These are phyloP conservation scores for Pestalotiopsis sp. DNA, from an alignment of 2,329 filamentous ascomycete species.

Conservation along the genomic window DNA sequence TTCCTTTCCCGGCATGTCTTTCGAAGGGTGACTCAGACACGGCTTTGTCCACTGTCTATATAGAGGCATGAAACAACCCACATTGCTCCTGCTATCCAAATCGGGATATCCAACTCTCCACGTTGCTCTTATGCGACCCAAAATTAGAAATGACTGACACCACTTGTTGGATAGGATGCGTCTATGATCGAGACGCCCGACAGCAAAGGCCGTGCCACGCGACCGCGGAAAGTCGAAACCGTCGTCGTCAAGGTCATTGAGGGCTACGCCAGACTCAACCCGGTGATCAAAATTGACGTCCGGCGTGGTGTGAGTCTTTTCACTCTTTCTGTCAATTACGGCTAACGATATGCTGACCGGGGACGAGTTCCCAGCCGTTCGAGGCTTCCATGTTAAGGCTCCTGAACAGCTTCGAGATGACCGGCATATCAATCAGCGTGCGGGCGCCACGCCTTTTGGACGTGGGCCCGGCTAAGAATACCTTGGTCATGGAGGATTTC, in stretches of 20 bases:
- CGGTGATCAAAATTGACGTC: background rate
- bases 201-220: background rate
- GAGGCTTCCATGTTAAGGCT: background rate
- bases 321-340: background rate
- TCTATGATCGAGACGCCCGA: background rate
- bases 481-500: background rate
- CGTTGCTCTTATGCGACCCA: too few species aligned
- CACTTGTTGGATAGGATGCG: conserved; percentile 22
- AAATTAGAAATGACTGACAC: too few species aligned
- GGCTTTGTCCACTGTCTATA: too few species aligned
- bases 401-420: background rate
- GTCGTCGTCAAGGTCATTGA: conserved; percentile 36
- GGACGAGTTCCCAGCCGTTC: background rate
- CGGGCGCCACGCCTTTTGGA: background rate
- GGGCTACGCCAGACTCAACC: background rate
- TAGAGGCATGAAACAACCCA: too few species aligned
- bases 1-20: too few species aligned
- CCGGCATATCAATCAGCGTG: background rate
- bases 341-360: background rate
- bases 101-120: too few species aligned
- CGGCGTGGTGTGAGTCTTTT: background rate
- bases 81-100: too few species aligned
- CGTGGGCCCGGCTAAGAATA: background rate
- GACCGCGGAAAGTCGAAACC: conserved; percentile 1
- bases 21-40: too few species aligned